Base-by-base conservation (phyloP, 1,139 yeast species). In the Protomyces inundatus region DNA sequence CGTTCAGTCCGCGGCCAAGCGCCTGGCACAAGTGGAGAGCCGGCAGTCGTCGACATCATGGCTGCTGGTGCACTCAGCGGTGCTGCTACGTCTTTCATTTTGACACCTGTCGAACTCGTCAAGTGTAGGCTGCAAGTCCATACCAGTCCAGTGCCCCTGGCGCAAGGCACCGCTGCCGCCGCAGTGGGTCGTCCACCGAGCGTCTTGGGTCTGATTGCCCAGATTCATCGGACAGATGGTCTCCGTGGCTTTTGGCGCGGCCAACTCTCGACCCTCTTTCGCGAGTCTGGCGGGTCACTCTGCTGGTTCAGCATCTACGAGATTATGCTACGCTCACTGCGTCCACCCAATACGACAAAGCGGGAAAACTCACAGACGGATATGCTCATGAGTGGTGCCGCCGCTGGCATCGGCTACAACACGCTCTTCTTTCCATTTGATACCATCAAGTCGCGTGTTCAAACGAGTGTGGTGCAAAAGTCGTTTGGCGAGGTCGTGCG, bases 251-350 rank as follows among this genome's bases (percentile, higher is more conserved):
- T 86, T 66, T 91, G 97, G 97, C 83, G 83, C 67, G 98, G 98
- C 1, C 90, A 90, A 69, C 78, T 84, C 0, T 86, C 95, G n/a
- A 91, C 98, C 0, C 76, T 90, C 64, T 68, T 88, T 1, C 81
- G 98, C 70, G 98, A 91, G 74, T 81, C 89, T 46, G 86, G 90
- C 34, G 98, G 98, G 5, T 88, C 97, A 1, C 89, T 96, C 3
- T 85, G 93, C 2, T 91, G 97, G 97, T 91, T 91, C 76, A 95
- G 96, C 0, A 83, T 93, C 40, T 90, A 90, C 73, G 97, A 90
- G 72, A 76, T 80, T 58, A 76, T 83, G 51, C 77, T 80, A 51
- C 74, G 74, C 4, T 69, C 73, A 36, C 77, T 86, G 61, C 77
- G 78, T 64, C 55, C 64, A 5, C 10, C 55, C 14, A 55, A 42